Evolutionary conservation across 768 basidiomycete species (phyloP), one percentile per base, ranked within the genome.

Genomic region (Neoboletus subvelutipes): DNA sequence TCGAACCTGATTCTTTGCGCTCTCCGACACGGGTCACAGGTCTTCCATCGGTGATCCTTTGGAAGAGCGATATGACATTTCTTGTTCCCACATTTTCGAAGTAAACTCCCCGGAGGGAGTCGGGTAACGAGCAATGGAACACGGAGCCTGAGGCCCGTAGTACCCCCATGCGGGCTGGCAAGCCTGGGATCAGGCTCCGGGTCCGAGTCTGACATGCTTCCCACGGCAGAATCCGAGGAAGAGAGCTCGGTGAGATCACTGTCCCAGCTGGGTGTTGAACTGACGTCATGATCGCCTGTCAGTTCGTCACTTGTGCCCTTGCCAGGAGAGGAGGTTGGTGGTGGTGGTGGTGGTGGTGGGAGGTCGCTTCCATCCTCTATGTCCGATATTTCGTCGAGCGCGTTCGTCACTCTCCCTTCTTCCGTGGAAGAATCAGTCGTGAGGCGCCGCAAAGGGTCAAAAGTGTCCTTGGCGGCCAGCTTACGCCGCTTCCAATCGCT

Each of bases 21-120:
- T n/a, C 68, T 58, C 15, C 79, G 75, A 58, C 80, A 80, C 3
- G 74, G 54, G 7, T 75, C 71, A 45, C 80, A 81, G 10, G 69
- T 73, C 60, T 80, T 79, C 78, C 77, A 77, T 1, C 64, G 69
- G 55, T 76, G 72, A 8, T 62, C 68, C 20, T 50, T 50, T 2
- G 72, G 64, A 28, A 81, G 60, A 7, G 66, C 60, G 33, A 71
- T 68, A 9, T 67, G 69, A 45, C 79, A 80, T 47, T 65, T 56
- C 40, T 64, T 63, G 52, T 70, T 71, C 3, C 61, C 67, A 54
- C 80, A 80, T 37, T 72, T 72, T 13, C 43, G 64, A 22, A 51
- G 39, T 5, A 5, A 8, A 11, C 22, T 36, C 5, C 46, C 57
- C 10, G 57, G 36, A 4, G 68, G 59, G 5, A 60, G 64, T 45